A percentile compares a stretch with the other conserved stretches of the same genome.
phyloP scores from a whole-genome alignment of 208 protist genomes.

The Trypanosoma cruzi region DNA sequence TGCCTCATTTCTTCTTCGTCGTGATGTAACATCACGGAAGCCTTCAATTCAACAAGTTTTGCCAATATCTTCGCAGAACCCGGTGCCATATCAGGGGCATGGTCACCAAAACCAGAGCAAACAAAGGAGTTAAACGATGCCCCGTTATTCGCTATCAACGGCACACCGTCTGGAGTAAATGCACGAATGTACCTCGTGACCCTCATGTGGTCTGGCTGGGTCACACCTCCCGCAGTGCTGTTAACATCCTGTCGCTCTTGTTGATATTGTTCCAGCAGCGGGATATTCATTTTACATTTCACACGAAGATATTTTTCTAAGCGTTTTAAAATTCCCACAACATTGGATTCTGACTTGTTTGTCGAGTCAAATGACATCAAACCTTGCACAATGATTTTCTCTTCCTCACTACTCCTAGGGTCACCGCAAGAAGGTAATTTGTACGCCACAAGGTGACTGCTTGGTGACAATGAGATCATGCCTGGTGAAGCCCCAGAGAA shows the following conservation, averaged over 20 bases:
- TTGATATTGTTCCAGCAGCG: constrained; percentile 26
- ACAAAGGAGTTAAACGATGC: constrained; percentile 84
- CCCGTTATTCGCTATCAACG: constrained; percentile 71
- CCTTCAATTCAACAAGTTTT: constrained; percentile 74
- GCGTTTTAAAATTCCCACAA: constrained; percentile 31
- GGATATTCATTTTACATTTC: constrained; percentile 45
- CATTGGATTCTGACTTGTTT: constrained; percentile 7
- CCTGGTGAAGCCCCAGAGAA: not conserved
- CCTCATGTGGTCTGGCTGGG: not conserved
- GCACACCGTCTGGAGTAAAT: constrained; percentile 85
- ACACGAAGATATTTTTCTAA: constrained; percentile 66
- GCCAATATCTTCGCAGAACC: constrained; percentile 72
- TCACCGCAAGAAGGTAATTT: not conserved
- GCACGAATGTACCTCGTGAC: constrained; percentile 59
- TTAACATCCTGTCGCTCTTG: not conserved
- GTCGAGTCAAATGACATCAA: constrained; percentile 65
- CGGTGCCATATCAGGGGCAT: constrained; percentile 75
- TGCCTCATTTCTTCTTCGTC: constrained; percentile 37
- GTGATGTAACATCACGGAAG: constrained; percentile 47
- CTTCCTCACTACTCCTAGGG: constrained; percentile 16
- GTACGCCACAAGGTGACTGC: constrained; percentile 20
- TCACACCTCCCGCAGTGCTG: not conserved
- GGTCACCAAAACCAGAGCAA: constrained; percentile 86
- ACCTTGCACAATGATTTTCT: constrained; percentile 40
- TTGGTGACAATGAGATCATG: constrained; percentile 21